Evolutionary conservation across 805 yeast species (phyloP).

Genomic region (Nakazawaea pomicola): DNA sequence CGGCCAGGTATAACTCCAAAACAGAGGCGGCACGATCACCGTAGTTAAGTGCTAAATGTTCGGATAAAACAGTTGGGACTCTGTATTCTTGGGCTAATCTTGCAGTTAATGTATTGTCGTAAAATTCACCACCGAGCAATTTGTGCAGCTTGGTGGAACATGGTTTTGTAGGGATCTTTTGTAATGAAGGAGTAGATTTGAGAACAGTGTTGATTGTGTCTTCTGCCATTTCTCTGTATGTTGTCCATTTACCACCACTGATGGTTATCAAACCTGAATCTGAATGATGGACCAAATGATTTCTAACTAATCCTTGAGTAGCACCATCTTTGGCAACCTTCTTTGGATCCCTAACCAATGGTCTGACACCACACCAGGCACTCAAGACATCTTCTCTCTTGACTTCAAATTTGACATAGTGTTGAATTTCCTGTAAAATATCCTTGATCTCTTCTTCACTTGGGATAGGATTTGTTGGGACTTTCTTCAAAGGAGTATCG

Average conservation of each 20-base stretch:
- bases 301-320: constrained; percentile 88
- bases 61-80: constrained; percentile 69
- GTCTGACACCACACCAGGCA: constrained; percentile 97
- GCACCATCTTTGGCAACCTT: constrained; percentile 39
- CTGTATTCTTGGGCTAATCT: constrained; percentile 75
- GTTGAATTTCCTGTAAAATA: constrained; percentile 81
- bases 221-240: constrained; percentile 96
- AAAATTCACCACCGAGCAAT: constrained; percentile 78
- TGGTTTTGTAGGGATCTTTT: constrained; percentile 27
- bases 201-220: constrained; percentile 80
- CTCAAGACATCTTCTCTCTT: constrained; percentile 85
- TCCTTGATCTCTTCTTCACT: constrained; percentile 85
- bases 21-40: constrained; percentile 86
- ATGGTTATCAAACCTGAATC: constrained; percentile 78
- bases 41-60: constrained; percentile 79
- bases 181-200: constrained; percentile 35
- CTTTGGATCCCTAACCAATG: constrained; percentile 82
- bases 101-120: constrained; percentile 67
- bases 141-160: constrained; percentile 51
- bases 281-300: constrained; percentile 66
- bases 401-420: constrained; percentile 84
- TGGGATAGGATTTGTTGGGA: constrained; percentile 77
- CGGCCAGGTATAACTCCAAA: constrained; percentile 48
- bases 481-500: constrained; percentile 73
- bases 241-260: constrained; percentile 98